A percentile compares a stretch with the other conserved stretches of the same genome.
These are phyloP conservation scores for Cochliopodium minus DNA, from an alignment of 208 protist genomes.

Conservation along the genomic window DNA sequence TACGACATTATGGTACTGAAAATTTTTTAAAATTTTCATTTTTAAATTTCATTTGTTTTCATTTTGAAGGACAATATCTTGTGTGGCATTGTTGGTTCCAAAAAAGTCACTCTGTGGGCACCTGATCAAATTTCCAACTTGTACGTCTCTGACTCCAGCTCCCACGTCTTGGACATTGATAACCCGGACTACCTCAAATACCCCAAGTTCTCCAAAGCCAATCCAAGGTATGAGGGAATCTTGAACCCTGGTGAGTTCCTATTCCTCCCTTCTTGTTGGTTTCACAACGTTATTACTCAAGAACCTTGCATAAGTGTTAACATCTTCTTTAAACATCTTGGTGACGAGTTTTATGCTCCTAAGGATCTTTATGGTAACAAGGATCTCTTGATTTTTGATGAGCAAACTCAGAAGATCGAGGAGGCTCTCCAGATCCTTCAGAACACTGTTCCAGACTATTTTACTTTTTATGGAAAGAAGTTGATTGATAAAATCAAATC, in stretches of 20 bases:
- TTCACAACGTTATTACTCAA: slow-evolving; percentile 35
- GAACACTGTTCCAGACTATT: no score
- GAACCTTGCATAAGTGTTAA: slow-evolving; percentile 17
- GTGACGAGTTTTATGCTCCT: slow-evolving; percentile 9
- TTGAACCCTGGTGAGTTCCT: slow-evolving; percentile 59
- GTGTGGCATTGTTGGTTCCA: slow-evolving; percentile 59
- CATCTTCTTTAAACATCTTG: slow-evolving; percentile 20
- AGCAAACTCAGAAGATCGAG: no score
- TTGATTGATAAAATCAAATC: no score
- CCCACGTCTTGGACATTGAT: slow-evolving; percentile 52
- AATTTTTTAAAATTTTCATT: no score
- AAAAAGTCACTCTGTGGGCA: slow-evolving; percentile 63
- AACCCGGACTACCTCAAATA: not conserved
- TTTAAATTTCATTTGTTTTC: no score
- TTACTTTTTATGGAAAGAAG: no score
- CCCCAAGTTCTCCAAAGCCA: not conserved
- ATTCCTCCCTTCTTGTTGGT: slow-evolving; percentile 70
- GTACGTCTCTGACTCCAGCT: slow-evolving; percentile 63
- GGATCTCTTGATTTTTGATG: slow-evolving; percentile 13
- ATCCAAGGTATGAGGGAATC: not conserved
- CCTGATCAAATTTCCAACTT: slow-evolving; percentile 58
- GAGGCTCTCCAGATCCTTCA: no score
- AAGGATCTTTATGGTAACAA: slow-evolving; percentile 31
- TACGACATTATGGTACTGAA: slow-evolving; percentile 75
- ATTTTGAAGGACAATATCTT: slow-evolving; percentile 79